A percentile compares a stretch with the other conserved stretches of the same genome.
Conservation (phyloP, 129 eudicot genomes). For the Pseudognaphalium luteoalbum region DNA sequence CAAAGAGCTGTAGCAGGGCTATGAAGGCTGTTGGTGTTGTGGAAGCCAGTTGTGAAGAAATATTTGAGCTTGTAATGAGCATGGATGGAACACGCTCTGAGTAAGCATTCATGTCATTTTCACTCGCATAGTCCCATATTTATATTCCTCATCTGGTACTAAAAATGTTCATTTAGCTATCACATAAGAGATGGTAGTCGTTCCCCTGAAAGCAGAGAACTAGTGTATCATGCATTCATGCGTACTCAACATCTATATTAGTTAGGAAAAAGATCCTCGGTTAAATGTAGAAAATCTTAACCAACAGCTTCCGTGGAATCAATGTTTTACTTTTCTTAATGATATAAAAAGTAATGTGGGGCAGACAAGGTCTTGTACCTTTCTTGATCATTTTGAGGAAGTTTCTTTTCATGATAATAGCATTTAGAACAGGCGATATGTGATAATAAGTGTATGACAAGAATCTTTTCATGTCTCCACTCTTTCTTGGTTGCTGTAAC, state of each 20-base stretch:
- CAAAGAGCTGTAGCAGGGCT: slow-evolving; percentile 99
- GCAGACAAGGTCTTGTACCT: neutral
- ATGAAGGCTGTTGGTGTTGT: slow-evolving; percentile 99
- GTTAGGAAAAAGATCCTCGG: neutral
- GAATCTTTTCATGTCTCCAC: neutral
- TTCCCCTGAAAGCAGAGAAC: slow-evolving; percentile 9
- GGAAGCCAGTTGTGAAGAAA: slow-evolving; percentile 97
- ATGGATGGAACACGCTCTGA: slow-evolving; percentile 98
- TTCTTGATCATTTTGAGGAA: neutral
- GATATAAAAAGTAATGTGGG: neutral
- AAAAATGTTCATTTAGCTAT: slow-evolving; percentile 1
- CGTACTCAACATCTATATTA: too few species aligned
- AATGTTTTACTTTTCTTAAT: neutral
- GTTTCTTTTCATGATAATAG: neutral
- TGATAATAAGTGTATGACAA: neutral
- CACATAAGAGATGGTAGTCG: slow-evolving; percentile 14
- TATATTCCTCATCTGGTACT: slow-evolving; percentile 6
- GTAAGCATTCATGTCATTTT: slow-evolving; percentile 48
- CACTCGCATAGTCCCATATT: neutral
- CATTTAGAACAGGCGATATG: neutral
- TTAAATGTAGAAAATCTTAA: neutral
- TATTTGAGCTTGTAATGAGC: slow-evolving; percentile 98
- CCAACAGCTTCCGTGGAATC: neutral
- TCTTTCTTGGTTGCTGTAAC: neutral
- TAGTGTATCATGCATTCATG: neutral